Evolutionary conservation across 805 yeast genomes (phyloP).

Genomic region (Suhomyces kilbournensis): DNA sequence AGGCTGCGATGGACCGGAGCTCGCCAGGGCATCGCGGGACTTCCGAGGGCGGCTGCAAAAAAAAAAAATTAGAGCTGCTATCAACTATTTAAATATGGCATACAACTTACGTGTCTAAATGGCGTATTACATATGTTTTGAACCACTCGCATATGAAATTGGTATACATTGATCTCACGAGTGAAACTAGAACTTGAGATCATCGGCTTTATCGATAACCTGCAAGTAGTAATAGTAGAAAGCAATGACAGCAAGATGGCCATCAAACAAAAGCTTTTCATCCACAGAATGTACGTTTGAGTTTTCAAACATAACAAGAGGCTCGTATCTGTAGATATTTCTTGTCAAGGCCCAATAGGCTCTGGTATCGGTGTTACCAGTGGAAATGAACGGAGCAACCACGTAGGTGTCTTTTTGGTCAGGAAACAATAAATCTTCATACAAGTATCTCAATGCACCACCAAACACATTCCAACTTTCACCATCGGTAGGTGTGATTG

Average conservation of each 20-base stretch:
- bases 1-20: background rate
- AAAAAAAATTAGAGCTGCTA: background rate
- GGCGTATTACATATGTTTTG: no score
- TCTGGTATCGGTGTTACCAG: slow-evolving; percentile 43
- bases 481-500: slow-evolving; percentile 33
- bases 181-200: slow-evolving; percentile 5
- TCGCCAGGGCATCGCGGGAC: background rate
- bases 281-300: slow-evolving; percentile 33
- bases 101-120: background rate
- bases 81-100: background rate
- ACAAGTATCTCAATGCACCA: slow-evolving; percentile 36
- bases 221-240: slow-evolving; percentile 40
- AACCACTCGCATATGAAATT: no score
- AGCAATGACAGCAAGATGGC: slow-evolving; percentile 33
- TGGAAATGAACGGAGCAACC: slow-evolving; percentile 32
- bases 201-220: slow-evolving; percentile 19
- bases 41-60: slow-evolving; percentile 1
- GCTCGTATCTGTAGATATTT: slow-evolving; percentile 35
- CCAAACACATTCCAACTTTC: slow-evolving; percentile 34
- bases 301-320: slow-evolving; percentile 19
- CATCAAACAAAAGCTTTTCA: slow-evolving; percentile 28
- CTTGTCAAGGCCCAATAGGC: slow-evolving; percentile 40
- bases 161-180: no score
- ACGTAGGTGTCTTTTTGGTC: slow-evolving; percentile 23
- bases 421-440: slow-evolving; percentile 31